phyloP scores from a whole-genome alignment of 2,329 filamentous ascomycete species.

The Phyllosticta citriasiana region DNA sequence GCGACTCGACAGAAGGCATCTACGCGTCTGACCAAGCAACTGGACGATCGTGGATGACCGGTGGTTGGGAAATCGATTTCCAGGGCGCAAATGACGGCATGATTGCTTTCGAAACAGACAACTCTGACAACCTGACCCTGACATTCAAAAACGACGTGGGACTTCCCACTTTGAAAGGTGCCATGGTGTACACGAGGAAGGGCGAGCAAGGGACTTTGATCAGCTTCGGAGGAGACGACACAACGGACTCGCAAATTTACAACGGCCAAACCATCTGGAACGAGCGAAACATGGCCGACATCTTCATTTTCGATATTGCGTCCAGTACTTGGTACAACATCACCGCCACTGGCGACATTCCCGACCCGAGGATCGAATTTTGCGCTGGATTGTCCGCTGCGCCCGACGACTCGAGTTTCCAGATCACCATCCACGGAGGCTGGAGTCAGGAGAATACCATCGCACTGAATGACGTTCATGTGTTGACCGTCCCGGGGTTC shows the following conservation, averaged over 20 bases:
- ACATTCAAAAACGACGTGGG: not conserved
- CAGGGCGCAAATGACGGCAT: not conserved
- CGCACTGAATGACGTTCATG: conserved; percentile 1
- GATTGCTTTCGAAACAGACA: not conserved
- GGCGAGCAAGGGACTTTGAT: not conserved
- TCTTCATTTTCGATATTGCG: conserved; percentile 1
- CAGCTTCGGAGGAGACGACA: conserved; percentile 1
- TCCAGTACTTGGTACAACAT: conserved; percentile 4
- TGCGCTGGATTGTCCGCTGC: conserved; percentile 6
- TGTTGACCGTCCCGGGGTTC: conserved; percentile 5
- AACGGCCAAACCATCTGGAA: not conserved
- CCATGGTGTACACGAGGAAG: conserved; percentile 1
- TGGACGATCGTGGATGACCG: not conserved
- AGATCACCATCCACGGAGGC: conserved; percentile 9
- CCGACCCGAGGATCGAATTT: not conserved
- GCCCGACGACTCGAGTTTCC: conserved; percentile 7
- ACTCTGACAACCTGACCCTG: not conserved
- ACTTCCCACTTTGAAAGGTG: not conserved
- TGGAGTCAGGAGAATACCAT: not conserved
- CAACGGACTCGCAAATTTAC: not conserved
- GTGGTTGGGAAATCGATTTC: not conserved
- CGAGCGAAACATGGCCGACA: not conserved
- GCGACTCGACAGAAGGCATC: not conserved
- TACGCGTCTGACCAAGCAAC: not conserved
- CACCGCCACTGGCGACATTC: conserved; percentile 3